Evolutionary conservation across 805 yeast species (phyloP), one percentile per base, ranked within the genome.

Genomic region (Candida odintsovae): DNA sequence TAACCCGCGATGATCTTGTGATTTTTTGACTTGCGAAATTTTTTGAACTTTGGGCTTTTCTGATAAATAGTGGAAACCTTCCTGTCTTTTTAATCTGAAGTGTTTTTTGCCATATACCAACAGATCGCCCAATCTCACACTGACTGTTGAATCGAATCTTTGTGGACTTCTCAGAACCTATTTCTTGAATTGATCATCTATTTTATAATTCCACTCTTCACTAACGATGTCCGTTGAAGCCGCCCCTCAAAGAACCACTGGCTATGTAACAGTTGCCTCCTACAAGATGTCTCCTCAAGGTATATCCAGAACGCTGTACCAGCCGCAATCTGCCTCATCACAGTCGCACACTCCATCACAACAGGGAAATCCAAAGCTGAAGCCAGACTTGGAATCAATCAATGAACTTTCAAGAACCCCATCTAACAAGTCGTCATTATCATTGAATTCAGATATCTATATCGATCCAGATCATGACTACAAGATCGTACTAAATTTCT

Each of bases 401-500:
- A 31, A 39, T 16, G 48, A 47, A 8, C 39, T 46, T 18, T 41
- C 49, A 31, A 49, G 47, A 41, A 23, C 42, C 6, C 21, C 46
- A 18, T 20, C 51, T 10, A 25, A 38, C 12, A 38, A 25, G 45
- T 40, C 47, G 41, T 26, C 49, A 7, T 46, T 38, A 6, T 51
- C 60, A 5, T 41, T 51, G 19, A 48, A 54, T 8, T 58, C 62
- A 10, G 57, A 58, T 20, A 47, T 56, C 22, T 53, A 51, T 23
- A 44, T 51, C 13, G 59, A 57, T 9, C 48, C 51, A 3, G 47
- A 44, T 4, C 47, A 45, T 25, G 46, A 51, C n/a, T 59, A 55
- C 50, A 61, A 61, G 45, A 55, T 66, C 16, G 57, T 57, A 10
- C 52, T 67, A 21, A 56, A 56, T 26, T 57, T 69, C 41, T 57